Base-by-base conservation (phyloP, 495 filamentous ascomycete species). In the Daldinia loculata region DNA sequence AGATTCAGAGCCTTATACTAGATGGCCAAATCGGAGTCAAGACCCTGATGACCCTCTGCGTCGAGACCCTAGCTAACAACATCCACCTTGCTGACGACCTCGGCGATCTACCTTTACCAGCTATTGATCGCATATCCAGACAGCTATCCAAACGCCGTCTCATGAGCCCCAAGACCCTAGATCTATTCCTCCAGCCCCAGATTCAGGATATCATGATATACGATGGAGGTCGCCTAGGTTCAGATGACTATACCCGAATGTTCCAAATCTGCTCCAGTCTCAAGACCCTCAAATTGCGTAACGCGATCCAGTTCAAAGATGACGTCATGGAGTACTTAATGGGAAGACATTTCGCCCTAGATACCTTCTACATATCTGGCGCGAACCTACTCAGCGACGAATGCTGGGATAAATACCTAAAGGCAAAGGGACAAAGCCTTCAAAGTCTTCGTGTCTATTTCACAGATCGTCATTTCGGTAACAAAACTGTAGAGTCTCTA, bases 281-380 rank as follows among this genome's bases (percentile, higher is more conserved):
- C 36, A 87, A 86, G 58, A 84, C 85, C 52, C 80, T 97, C 36
- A 89, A 91, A 62, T 82, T 95, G 50, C 87, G 88, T 41, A 92
- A 94, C 74, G 92, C 88, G n/a, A 89, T 93, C 36, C 92, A 95
- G 71, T 89, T 97, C 85, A 96, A 95, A 77, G 91, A 97, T 72
- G 77, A 82, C 12, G 89, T 92, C 27, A 83, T 97, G 75, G 85
- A 95, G 19, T 96, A 93, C 78, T 87, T 97, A 72, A 81, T 92
- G 4, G 89, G 89, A 60, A 89, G 91, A 24, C 79, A 90, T 43
- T 81, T 89, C 41, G 72, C 85, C 9, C 83, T 97, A 50, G 84
- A 82, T 66, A 87, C 74, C 63, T 89, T 82, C 79, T 93, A 78
- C 77, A 71, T 97, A 5, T 88, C 93, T 72, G 90, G 91, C 15